These are phyloP conservation scores for Samsoniella hepiali DNA, from an alignment of 2,329 filamentous ascomycete species.

Conservation along the genomic window DNA sequence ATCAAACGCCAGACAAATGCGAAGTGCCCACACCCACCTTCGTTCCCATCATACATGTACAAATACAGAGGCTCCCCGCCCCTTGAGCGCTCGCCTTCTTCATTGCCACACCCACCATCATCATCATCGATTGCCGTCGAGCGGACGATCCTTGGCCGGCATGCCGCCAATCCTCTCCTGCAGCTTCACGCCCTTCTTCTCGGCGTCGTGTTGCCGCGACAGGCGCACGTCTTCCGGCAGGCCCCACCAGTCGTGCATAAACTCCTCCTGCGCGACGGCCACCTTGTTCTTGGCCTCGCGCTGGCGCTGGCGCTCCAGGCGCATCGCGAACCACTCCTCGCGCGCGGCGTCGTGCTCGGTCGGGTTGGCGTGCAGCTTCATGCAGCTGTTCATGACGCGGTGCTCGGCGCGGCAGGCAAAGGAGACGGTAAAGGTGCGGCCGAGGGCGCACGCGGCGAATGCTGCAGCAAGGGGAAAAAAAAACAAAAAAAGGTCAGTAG, in stretches of 20 bases:
- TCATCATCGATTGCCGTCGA: constrained; percentile 22
- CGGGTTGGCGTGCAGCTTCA: constrained; percentile 81
- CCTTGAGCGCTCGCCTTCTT: background rate
- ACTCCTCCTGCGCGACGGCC: constrained; percentile 61
- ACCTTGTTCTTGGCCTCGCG: constrained; percentile 61
- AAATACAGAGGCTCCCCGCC: background rate
- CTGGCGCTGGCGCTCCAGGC: constrained; percentile 66
- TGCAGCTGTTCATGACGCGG: constrained; percentile 88
- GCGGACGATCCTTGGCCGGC: constrained; percentile 37
- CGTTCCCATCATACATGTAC: constrained; percentile 16
- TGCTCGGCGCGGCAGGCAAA: constrained; percentile 81
- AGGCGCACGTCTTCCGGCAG: constrained; percentile 55
- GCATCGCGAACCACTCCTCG: constrained; percentile 86
- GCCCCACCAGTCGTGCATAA: constrained; percentile 66
- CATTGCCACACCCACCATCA: background rate
- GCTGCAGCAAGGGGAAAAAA: constrained; percentile 47
- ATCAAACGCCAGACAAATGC: constrained; percentile 20
- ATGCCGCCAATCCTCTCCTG: constrained; percentile 57
- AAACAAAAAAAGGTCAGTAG: background rate
- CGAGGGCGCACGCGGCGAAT: constrained; percentile 85
- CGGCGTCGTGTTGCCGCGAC: constrained; percentile 47
- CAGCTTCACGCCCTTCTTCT: constrained; percentile 40
- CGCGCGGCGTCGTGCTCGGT: constrained; percentile 83
- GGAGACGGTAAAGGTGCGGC: constrained; percentile 81
- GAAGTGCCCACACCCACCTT: constrained; percentile 6